These are phyloP conservation scores for Mrakiaceae sp. DNA, from an alignment of 1,284 basidiomycete genomes.

Conservation along the genomic window DNA sequence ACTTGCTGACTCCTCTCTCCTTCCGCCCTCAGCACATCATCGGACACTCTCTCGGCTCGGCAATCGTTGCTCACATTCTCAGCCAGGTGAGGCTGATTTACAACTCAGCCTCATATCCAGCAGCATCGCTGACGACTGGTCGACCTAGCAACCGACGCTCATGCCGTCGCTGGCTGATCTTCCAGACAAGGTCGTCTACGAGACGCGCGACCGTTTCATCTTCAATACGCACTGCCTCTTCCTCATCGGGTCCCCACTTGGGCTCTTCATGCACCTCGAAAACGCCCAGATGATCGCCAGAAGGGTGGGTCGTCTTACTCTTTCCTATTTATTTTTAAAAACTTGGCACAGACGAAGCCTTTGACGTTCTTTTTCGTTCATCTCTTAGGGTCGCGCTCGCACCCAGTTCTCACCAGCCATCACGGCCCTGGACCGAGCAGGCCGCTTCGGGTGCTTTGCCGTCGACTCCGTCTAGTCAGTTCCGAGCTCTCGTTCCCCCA, in stretches of 20 bases:
- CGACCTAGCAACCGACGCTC: no score
- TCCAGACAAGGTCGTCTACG: no score
- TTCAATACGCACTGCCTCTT: slow-evolving; percentile 41
- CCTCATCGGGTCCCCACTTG: slow-evolving; percentile 42
- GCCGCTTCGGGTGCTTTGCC: slow-evolving; percentile 43
- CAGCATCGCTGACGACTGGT: no score
- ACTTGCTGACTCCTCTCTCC: no score
- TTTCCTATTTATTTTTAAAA: no score
- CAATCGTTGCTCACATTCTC: slow-evolving; percentile 43
- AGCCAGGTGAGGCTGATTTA: slow-evolving; percentile 36
- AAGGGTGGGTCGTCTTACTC: slow-evolving; percentile 9
- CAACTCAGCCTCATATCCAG: no score
- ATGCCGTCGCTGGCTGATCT: no score
- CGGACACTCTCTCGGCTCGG: slow-evolving; percentile 36
- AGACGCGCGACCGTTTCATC: slow-evolving; percentile 18
- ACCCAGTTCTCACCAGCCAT: slow-evolving; percentile 39
- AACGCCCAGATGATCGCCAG: slow-evolving; percentile 44
- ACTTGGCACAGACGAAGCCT: no score
- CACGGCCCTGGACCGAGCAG: slow-evolving; percentile 39
- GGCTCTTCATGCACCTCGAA: slow-evolving; percentile 44
- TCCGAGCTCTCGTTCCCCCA: no score
- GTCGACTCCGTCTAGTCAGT: slow-evolving; percentile 30
- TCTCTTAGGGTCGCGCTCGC: slow-evolving; percentile 34
- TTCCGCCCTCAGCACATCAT: no score
- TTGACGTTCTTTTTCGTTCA: no score